These are phyloP conservation scores for Microsporum ferrugineum DNA, from an alignment of 2,329 filamentous ascomycete species.

Conservation along the genomic window DNA sequence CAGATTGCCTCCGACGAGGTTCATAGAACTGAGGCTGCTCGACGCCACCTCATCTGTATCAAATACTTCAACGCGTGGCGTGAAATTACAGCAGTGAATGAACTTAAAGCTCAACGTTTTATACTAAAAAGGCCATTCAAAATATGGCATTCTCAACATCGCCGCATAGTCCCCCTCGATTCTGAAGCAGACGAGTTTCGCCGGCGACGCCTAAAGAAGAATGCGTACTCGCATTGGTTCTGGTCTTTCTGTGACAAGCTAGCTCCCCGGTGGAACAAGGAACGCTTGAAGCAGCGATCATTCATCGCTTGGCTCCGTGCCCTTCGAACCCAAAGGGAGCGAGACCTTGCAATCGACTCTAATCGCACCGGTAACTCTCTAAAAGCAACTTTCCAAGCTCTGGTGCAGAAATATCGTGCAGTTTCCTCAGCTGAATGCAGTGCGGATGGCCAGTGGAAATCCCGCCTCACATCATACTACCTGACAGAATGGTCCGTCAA, in stretches of 20 bases:
- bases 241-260: slow-evolving; percentile 35
- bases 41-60: slow-evolving; percentile 57
- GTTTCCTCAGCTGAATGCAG: slow-evolving; percentile 22
- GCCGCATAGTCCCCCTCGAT: slow-evolving; percentile 26
- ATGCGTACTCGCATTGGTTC: slow-evolving; percentile 34
- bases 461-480: slow-evolving; percentile 26
- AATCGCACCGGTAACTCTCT: slow-evolving; percentile 22
- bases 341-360: slow-evolving; percentile 28
- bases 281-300: slow-evolving; percentile 31
- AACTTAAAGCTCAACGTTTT: slow-evolving; percentile 42
- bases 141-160: slow-evolving; percentile 40
- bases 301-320: slow-evolving; percentile 32
- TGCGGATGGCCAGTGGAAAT: slow-evolving; percentile 24
- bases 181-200: slow-evolving; percentile 24
- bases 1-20: slow-evolving; percentile 53
- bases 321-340: slow-evolving; percentile 31
- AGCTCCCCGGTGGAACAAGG: slow-evolving; percentile 34
- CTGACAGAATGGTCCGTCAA: slow-evolving; percentile 35
- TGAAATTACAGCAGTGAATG: slow-evolving; percentile 51
- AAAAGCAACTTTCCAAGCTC: slow-evolving; percentile 23
- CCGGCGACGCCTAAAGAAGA: slow-evolving; percentile 22
- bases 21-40: slow-evolving; percentile 54
- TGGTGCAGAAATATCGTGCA: slow-evolving; percentile 24
- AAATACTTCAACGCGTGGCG: slow-evolving; percentile 60
- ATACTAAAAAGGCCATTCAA: slow-evolving; percentile 44